Base-by-base conservation (phyloP, 495 filamentous ascomycete genomes). In the Melanomma pulvis-pyrius region DNA sequence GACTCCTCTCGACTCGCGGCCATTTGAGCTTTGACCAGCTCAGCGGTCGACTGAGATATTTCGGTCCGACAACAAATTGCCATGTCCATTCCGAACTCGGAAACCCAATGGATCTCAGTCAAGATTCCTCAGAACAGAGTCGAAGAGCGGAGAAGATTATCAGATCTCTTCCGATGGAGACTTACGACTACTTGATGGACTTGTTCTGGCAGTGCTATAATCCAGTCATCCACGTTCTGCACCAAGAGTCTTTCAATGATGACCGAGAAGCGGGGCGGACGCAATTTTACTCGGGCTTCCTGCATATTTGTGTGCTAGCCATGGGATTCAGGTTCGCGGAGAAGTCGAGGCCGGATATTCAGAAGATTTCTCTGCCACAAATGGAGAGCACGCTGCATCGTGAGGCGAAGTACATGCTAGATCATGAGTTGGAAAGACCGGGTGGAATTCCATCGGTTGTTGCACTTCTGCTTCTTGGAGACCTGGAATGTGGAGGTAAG, bases 171-270 rank as follows among this genome's bases (percentile, higher is more conserved):
- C 70, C 71, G 0, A 48, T 77, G 11, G 75, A 78, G 46, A 82
- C 80, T 0, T 78, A 82, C 47, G 82, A 84, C 59, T 79, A 83
- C 54, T 76, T 85, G 2, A 81, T 83, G 80, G 68, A 75, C 15
- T 73, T 78, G 19, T 85, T 83, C 69, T 84, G 81, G 81, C 75
- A 78, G n/a, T 69, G 77, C 54, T 83, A 82, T 69, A 82, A 85
- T 57, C 63, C 73, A 1, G 74, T 77, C 12, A 63, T 79, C 22
- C 81, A 80, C 57, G 77, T 85, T 1, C 71, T 83, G 19, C 80
- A 85, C 66, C 74, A 75, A 57, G 71, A 74, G 0, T 76, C 79
- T 0, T 85, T 85, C 60, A 77, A 81, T 50, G 78, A 80, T n/a
- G 82, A 82, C 52, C 71, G 76, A 24, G 74, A 79, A n/a, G 67